Conservation (phyloP, 805 yeast species). For the Pichia nakasei region DNA sequence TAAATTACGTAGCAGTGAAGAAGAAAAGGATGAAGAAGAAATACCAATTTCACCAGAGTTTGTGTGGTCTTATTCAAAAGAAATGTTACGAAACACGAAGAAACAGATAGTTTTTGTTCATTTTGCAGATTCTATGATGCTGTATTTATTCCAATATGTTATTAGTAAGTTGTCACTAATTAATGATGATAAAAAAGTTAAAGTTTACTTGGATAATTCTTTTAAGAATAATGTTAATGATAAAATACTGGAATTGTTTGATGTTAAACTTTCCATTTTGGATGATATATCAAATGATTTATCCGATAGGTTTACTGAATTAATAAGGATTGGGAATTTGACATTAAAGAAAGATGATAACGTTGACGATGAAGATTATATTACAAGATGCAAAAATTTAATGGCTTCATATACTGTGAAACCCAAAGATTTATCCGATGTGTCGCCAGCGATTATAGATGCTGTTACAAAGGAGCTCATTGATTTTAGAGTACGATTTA, state of each 20-base stretch:
- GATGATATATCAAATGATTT: not conserved
- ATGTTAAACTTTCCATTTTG: not conserved
- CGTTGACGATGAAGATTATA: constrained; percentile 9
- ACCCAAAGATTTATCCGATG: constrained; percentile 45
- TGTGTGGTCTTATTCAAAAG: constrained; percentile 18
- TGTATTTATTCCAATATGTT: constrained; percentile 15
- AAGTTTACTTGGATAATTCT: not conserved
- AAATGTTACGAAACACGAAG: constrained; percentile 10
- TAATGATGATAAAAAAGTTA: not conserved
- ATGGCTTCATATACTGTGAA: constrained; percentile 40
- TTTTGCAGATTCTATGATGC: constrained; percentile 22
- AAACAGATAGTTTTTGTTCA: constrained; percentile 17
- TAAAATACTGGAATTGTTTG: not conserved
- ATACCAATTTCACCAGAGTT: not conserved
- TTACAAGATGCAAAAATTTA: constrained; percentile 4
- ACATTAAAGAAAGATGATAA: not conserved
- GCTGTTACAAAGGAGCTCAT: constrained; percentile 44
- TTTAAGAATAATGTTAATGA: not conserved
- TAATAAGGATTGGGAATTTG: not conserved
- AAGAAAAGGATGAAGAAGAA: not conserved
- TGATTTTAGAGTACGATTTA: constrained; percentile 46
- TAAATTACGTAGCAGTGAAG: not conserved
- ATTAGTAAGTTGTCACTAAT: constrained; percentile 6
- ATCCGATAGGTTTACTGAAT: not conserved
- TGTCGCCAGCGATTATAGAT: constrained; percentile 46